Conservation (phyloP, 768 basidiomycete genomes). For the Neoboletus brunneissimus region DNA sequence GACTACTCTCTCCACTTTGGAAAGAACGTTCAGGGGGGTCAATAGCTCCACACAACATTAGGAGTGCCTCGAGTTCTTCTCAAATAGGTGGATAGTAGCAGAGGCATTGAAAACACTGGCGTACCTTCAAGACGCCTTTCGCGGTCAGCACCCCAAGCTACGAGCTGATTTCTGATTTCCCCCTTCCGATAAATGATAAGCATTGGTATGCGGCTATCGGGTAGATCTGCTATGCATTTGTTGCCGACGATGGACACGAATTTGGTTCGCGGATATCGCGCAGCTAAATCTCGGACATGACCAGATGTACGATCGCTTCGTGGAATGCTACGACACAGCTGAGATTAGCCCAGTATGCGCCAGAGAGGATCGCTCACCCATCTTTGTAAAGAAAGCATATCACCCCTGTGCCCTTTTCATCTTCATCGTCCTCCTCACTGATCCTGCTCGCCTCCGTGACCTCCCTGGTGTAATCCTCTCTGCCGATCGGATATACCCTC, state of each 20-base stretch:
- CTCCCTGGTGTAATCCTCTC: slow-evolving; percentile 93
- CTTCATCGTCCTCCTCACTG: slow-evolving; percentile 61
- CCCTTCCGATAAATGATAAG: slow-evolving; percentile 90
- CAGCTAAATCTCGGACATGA: slow-evolving; percentile 70
- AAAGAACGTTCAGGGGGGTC: slow-evolving; percentile 52
- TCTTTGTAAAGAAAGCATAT: slow-evolving; percentile 96
- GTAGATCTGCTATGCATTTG: slow-evolving; percentile 95
- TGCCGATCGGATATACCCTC: slow-evolving; percentile 78
- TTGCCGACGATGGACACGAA: slow-evolving; percentile 94
- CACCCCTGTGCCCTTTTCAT: slow-evolving; percentile 81
- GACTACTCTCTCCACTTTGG: slow-evolving; percentile 20
- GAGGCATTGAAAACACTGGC: slow-evolving; percentile 6
- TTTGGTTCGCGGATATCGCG: slow-evolving; percentile 86
- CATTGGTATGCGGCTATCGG: slow-evolving; percentile 88
- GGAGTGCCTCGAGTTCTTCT: slow-evolving; percentile 67
- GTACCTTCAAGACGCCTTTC: slow-evolving; percentile 77
- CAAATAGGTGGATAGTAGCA: background rate
- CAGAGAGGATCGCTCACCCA: slow-evolving; percentile 53
- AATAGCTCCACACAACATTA: slow-evolving; percentile 64
- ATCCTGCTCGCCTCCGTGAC: slow-evolving; percentile 89
- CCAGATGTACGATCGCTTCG: slow-evolving; percentile 73
- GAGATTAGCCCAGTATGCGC: background rate
- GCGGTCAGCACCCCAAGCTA: slow-evolving; percentile 79
- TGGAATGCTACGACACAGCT: slow-evolving; percentile 55
- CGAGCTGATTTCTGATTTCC: slow-evolving; percentile 82